Percentiles rank a stretch among this genome's conserved stretches.
Evolutionary conservation across 2,329 filamentous ascomycete species (phyloP).

Genomic region (Cephalotrichum gorgonifer): DNA sequence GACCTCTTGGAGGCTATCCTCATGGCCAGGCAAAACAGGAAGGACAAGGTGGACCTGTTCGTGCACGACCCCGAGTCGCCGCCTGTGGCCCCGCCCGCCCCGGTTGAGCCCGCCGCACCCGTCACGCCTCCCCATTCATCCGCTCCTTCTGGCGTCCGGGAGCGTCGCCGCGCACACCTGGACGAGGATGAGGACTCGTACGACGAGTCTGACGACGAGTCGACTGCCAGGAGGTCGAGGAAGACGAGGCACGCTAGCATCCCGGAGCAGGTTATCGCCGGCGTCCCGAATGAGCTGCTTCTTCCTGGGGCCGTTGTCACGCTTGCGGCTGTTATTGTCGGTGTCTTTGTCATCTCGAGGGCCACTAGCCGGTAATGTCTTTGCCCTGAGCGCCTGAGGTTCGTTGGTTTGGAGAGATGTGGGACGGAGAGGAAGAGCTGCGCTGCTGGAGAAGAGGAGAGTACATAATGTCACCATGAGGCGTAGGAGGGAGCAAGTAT

Average conservation of each 20-base stretch:
- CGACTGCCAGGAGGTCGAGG: constrained; percentile 33
- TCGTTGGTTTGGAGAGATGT: not conserved
- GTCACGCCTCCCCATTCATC: constrained; percentile 37
- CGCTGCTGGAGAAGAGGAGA: not conserved
- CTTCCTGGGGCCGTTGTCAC: constrained; percentile 91
- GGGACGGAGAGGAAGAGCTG: not conserved
- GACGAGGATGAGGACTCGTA: constrained; percentile 41
- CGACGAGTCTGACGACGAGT: constrained; percentile 41
- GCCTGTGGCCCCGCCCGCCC: constrained; percentile 56
- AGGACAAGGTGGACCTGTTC: constrained; percentile 94
- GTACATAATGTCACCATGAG: constrained; percentile 2
- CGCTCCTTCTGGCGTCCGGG: constrained; percentile 31
- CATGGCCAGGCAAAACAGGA: constrained; percentile 64
- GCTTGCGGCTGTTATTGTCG: constrained; percentile 86
- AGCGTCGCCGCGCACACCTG: constrained; percentile 32
- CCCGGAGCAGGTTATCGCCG: constrained; percentile 73
- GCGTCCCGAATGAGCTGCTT: constrained; percentile 87
- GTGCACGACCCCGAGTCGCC: constrained; percentile 89
- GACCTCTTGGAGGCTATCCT: constrained; percentile 85
- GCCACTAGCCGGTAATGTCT: constrained; percentile 39
- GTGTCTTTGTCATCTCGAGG: constrained; percentile 81
- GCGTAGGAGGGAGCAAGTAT: not conserved
- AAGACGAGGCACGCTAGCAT: constrained; percentile 27
- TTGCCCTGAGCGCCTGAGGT: not conserved
- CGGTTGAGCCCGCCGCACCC: constrained; percentile 27